Conservation (phyloP, 345 rosid species). For the Garcia nutans region DNA sequence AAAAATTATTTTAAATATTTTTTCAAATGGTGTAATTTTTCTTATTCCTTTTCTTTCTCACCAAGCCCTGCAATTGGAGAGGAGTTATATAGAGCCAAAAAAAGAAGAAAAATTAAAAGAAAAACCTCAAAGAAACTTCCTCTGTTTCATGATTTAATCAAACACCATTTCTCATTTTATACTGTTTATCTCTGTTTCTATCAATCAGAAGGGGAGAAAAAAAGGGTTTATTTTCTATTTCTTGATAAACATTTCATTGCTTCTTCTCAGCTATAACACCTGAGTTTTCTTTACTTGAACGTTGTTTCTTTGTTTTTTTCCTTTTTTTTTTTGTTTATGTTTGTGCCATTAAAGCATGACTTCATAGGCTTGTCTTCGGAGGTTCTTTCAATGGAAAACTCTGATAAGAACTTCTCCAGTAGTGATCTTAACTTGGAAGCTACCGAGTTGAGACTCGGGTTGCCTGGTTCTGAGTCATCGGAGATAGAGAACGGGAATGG, state of each 20-base stretch:
- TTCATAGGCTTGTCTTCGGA: slow-evolving; percentile 50
- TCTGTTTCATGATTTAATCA: not conserved
- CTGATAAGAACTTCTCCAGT: slow-evolving; percentile 23
- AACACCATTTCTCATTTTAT: not conserved
- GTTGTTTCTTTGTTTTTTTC: not conserved
- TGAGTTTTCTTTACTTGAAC: not conserved
- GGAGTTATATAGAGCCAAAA: not conserved
- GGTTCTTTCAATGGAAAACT: slow-evolving; percentile 49
- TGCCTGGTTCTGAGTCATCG: slow-evolving; percentile 72
- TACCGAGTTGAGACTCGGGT: slow-evolving; percentile 77
- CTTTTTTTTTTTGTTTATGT: slow-evolving; percentile 26
- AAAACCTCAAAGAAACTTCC: not conserved
- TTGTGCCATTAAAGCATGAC: slow-evolving; percentile 49
- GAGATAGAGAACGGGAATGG: slow-evolving; percentile 35
- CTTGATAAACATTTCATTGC: not conserved
- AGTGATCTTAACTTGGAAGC: slow-evolving; percentile 51
- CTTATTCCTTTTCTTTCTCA: no score
- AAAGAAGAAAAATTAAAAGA: not conserved
- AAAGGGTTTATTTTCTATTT: not conserved
- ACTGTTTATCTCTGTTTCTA: not conserved
- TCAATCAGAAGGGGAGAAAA: not conserved
- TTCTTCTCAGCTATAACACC: not conserved
- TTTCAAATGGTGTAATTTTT: no score
- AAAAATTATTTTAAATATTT: no score
- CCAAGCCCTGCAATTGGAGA: not conserved